A percentile compares a stretch with the other conserved stretches of the same genome.
phyloP scores from a whole-genome alignment of 352 stramenopile genomes.

The Vaucheria bursata region DNA sequence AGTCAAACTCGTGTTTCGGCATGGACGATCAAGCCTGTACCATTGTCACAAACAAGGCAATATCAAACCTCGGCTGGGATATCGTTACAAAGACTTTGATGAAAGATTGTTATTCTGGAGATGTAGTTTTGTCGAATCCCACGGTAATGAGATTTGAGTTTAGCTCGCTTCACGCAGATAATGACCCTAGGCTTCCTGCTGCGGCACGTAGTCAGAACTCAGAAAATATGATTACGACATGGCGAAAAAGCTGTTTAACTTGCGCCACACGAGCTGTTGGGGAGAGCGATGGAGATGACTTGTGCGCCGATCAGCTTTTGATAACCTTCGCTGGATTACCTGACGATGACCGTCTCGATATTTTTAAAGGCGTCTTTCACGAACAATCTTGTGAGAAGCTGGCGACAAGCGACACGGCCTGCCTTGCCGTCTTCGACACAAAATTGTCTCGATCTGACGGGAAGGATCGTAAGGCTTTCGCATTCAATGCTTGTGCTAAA shows the following conservation, averaged over 20 bases:
- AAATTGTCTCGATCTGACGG: not conserved
- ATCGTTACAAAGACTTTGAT: not conserved
- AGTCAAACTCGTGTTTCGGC: not conserved
- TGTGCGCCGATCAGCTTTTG: not conserved
- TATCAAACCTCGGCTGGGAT: not conserved
- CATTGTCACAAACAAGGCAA: not conserved
- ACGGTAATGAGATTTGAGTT: not conserved
- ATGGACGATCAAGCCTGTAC: not conserved
- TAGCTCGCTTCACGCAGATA: not conserved
- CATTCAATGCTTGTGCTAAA: not conserved
- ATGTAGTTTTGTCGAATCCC: not conserved
- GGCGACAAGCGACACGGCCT: not conserved
- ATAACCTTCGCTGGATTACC: not conserved
- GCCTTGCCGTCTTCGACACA: not conserved
- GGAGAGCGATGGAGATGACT: not conserved
- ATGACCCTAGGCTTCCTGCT: not conserved
- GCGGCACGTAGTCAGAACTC: not conserved
- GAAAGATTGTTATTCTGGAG: not conserved
- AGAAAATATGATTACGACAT: not conserved
- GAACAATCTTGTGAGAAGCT: not conserved
- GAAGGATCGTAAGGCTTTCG: not conserved
- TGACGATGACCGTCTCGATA: not conserved
- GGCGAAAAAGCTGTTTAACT: not conserved
- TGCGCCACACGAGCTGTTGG: not conserved
- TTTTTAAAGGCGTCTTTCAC: not conserved